phyloP scores from a whole-genome alignment of 2,329 filamentous ascomycete species.

The Xylariaceae sp. region DNA sequence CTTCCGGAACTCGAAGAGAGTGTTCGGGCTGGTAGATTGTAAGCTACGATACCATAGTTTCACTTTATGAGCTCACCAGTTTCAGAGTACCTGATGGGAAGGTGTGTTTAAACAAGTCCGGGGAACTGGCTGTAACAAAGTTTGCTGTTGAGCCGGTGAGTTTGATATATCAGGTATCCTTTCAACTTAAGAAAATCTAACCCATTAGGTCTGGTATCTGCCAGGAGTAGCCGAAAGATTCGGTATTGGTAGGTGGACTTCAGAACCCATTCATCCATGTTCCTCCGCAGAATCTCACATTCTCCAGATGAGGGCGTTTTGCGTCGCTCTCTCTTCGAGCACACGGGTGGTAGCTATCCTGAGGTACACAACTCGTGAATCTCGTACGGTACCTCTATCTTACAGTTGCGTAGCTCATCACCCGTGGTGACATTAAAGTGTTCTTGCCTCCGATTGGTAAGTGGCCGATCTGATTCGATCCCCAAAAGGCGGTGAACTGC shows the following conservation, averaged over 20 bases:
- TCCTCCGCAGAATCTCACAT: slow-evolving; percentile 10
- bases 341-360: slow-evolving; percentile 94
- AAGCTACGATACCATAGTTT: slow-evolving; percentile 32
- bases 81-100: slow-evolving; percentile 75
- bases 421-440: slow-evolving; percentile 89
- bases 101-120: slow-evolving; percentile 83
- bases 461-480: slow-evolving; percentile 15
- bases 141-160: slow-evolving; percentile 92
- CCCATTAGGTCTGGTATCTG: slow-evolving; percentile 72
- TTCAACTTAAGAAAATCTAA: neutral
- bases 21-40: slow-evolving; percentile 78
- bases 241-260: slow-evolving; percentile 69
- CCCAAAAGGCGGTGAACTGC: neutral
- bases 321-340: slow-evolving; percentile 87
- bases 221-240: slow-evolving; percentile 91
- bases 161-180: slow-evolving; percentile 36
- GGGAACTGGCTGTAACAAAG: slow-evolving; percentile 93
- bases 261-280: neutral
- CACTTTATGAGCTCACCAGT: slow-evolving; percentile 16
- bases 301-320: slow-evolving; percentile 78
- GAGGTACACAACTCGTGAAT: slow-evolving; percentile 57
- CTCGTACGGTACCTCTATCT: slow-evolving; percentile 23
- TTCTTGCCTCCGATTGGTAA: slow-evolving; percentile 91
- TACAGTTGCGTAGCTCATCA: slow-evolving; percentile 70
- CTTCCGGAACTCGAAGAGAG: slow-evolving; percentile 93